Evolutionary conservation across 495 filamentous ascomycete genomes (phyloP).

Genomic region (Xylaria intraflava): DNA sequence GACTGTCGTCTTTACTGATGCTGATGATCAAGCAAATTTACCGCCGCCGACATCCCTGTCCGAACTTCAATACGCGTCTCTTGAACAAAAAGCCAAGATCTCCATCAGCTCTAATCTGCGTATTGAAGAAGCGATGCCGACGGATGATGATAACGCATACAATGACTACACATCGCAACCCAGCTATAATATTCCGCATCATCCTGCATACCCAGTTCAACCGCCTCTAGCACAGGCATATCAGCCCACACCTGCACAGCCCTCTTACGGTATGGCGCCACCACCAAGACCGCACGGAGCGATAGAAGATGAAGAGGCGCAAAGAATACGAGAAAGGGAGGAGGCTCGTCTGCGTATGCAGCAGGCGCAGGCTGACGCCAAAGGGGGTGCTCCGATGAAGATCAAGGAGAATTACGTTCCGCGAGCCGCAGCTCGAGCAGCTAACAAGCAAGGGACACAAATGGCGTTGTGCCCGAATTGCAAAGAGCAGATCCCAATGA

Average conservation of each 20-base stretch:
- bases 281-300: constrained; percentile 24
- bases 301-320: constrained; percentile 60
- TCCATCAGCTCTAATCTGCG: constrained; percentile 73
- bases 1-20: constrained; percentile 88
- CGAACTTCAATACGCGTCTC: constrained; percentile 85
- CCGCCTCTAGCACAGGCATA: constrained; percentile 30
- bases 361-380: constrained; percentile 70
- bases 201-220: constrained; percentile 30
- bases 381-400: constrained; percentile 70
- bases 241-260: constrained; percentile 27
- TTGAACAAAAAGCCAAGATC: constrained; percentile 89
- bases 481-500: constrained; percentile 75
- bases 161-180: constrained; percentile 48
- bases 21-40: constrained; percentile 77
- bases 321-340: constrained; percentile 58
- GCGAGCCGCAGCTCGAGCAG: constrained; percentile 64
- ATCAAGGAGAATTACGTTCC: constrained; percentile 92
- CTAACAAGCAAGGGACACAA: constrained; percentile 54
- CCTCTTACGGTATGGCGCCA: constrained; percentile 28
- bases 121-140: constrained; percentile 93
- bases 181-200: constrained; percentile 25
- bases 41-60: constrained; percentile 83
- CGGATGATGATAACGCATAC: constrained; percentile 56
- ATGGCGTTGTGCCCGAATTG: constrained; percentile 91
- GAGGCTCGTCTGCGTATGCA: constrained; percentile 66